Evolutionary conservation across 2,329 filamentous ascomycete species (phyloP), one percentile per base, ranked within the genome.

Genomic region (Alternaria gaisen): DNA sequence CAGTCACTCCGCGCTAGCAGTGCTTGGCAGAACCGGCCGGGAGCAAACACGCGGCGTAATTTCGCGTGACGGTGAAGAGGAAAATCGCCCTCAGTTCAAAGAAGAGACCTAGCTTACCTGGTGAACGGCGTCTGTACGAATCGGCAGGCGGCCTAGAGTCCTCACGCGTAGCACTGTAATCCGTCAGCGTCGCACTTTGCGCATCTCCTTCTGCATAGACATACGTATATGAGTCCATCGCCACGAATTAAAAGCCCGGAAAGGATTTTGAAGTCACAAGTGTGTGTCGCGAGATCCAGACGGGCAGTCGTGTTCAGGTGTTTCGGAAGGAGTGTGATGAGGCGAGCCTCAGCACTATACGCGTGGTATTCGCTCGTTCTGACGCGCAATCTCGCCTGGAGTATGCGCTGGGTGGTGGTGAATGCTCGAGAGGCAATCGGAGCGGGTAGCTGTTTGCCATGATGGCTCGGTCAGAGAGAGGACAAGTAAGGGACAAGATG

Each of bases 41-140:
- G 8, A 51, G n/a, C 40, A 47, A 12, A 20, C 43, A 38, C n/a
- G 30, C 32, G 18, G 28, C 8, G 22, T 38, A 30, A n/a, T 20
- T 34, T 22, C n/a, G n/a, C 40, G 38, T 34, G 5, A 34, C 22
- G 40, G 38, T 18, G 26, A 58, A 28, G 34, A 34, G 65, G 46
- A 10, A 24, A 34, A 8, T n/a, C 30, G 11, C 8, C 26, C 14
- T 28, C 30, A n/a, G 18, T 24, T 24, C 36, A 28, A 26, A 42
- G n/a, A 36, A 16, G 28, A 14, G 20, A 38, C 10, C 5, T 22
- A 41, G 58, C 88, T 76, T 84, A 92, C 90, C 89, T 77, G 90
- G 90, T 69, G 90, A 92, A 76, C 90, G 86, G 62, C 85, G 86
- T 60, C 89, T 85, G 56, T 80, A 80, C 5, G 74, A 73, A 60